Base-by-base conservation (phyloP, 2,329 filamentous ascomycete species). In the Epichloe gansuensis region DNA sequence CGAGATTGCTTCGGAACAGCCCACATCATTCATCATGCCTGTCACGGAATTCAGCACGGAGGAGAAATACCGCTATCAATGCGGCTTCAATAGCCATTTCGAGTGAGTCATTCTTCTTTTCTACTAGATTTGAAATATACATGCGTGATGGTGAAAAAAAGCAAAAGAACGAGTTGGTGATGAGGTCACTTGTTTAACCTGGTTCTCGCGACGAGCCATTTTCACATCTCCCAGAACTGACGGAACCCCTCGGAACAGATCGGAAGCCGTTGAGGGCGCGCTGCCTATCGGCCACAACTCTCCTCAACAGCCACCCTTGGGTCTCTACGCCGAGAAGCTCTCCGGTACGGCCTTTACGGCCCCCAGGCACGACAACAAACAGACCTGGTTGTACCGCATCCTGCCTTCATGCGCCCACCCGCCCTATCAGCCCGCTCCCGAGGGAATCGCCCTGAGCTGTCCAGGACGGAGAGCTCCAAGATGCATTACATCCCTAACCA, bases 321-420 rank as follows among this genome's bases (percentile, higher is more conserved):
- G 88, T 0, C 80, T 95, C 31, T 93, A 93, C 69, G 82, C 88
- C 31, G 89, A 95, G 70, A 86, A 86, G 71, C 75, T 88, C 44
- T 86, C 83, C 0, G 85, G 84, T 7, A 86, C 82, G 2, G 75
- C 85, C 34, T 88, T 88, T 64, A 87, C 83, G 4, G 81, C 83
- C 1, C 83, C 84, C 0, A 74, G 85, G 31, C 73, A 80, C 63
- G 77, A 84, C 53, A 88, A 86, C 67, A 80, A 80, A 62, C 83
- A 87, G 64, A 76, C 83, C 42, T 88, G 84, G 83, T 75, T 87
- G 31, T 88, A 88, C 63, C 78, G 84, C 15, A 81, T 86, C 56
- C 69, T 83, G 44, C 83, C 84, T 2, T 80, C 82, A 0, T 81
- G 81, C 53, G 72, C 80, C 0, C 81, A 87, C 57, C 69, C 71